Evolutionary conservation across 805 yeast species (phyloP).

Genomic region (Wickerhamiella hasegawae): DNA sequence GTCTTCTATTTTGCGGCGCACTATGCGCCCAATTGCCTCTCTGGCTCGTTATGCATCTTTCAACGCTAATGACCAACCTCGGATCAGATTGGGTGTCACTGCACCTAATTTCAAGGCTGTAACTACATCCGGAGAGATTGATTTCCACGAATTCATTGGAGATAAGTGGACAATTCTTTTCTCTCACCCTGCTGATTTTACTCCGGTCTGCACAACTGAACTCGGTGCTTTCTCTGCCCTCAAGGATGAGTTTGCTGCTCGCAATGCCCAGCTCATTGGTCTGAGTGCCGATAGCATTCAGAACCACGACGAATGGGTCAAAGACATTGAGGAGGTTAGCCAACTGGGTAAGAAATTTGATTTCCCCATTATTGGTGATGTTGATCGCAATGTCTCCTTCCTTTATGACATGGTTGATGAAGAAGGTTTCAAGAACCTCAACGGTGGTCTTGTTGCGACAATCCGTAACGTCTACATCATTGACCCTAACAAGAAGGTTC

Average conservation of each 20-base stretch:
- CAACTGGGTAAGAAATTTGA: conserved; percentile 54
- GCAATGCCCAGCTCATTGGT: conserved; percentile 77
- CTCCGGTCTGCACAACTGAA: conserved; percentile 93
- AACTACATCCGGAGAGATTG: conserved; percentile 64
- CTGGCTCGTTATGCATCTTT: too few species aligned
- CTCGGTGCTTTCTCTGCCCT: conserved; percentile 86
- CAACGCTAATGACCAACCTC: conserved; percentile 18
- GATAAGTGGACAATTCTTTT: conserved; percentile 73
- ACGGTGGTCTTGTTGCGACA: conserved; percentile 61
- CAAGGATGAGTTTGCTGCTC: conserved; percentile 73
- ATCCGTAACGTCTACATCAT: conserved; percentile 83
- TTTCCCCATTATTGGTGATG: conserved; percentile 84
- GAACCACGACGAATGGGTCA: conserved; percentile 73
- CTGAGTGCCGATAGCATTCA: conserved; percentile 72
- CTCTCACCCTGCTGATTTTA: conserved; percentile 89
- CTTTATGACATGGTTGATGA: conserved; percentile 73
- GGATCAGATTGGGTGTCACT: conserved; percentile 55
- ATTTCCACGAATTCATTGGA: conserved; percentile 73
- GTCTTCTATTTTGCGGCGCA: too few species aligned
- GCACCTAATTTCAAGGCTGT: conserved; percentile 82
- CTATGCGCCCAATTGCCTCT: too few species aligned
- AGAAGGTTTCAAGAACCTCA: conserved; percentile 59
- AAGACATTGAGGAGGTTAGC: conserved; percentile 75
- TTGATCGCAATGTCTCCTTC: conserved; percentile 63
- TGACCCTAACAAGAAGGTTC: conserved; percentile 77